Evolutionary conservation across 78 protist genomes (phyloP), one percentile per base, ranked within the genome.

Genomic region (Dictyostelium brefeldianum): DNA sequence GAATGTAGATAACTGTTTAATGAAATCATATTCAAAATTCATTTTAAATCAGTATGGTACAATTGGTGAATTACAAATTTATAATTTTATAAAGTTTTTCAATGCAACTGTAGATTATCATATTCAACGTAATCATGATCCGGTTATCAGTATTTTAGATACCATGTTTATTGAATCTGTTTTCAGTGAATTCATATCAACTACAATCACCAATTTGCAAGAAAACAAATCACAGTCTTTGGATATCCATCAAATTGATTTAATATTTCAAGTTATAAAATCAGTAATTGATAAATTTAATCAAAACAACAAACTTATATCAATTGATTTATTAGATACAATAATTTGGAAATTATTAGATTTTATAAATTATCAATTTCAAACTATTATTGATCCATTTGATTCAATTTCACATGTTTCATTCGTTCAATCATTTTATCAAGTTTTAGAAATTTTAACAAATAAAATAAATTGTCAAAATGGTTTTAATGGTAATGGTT

Each of bases 181-280:
- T 22, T 0, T 59, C 3, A 9, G 9, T 22, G 69, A 59, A 22
- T 59, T 59, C n/a, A 8, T 59, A 20, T 22, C 11, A 59, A 22
- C 8, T 8, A 15, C 59, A 53, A 20, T 27, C 15, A 5, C 54
- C 43, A 36, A 36, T 36, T 36, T 36, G 2, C 43, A 36, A 3
- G 43, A 36, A 3, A 36, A 36, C 5, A 36, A 36, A 50, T 8
- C 54, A 53, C 69, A 59, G 3, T 22, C 25, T n/a, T n/a, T 59
- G 0, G 69, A 59, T 9, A 59, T 59, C 8, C 25, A 22, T 59
- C 69, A 59, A 59, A 59, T 59, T 59, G 69, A 59, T 59, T 9
- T 59, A 22, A 59, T 59, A 9, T 59, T 59, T 59, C 69, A 59
- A 59, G 69, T 59, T 20, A n/a, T 59, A 22, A 59, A 59, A 59